phyloP scores from a whole-genome alignment of 108 stramenopile species.

The Ochromonas danica region DNA sequence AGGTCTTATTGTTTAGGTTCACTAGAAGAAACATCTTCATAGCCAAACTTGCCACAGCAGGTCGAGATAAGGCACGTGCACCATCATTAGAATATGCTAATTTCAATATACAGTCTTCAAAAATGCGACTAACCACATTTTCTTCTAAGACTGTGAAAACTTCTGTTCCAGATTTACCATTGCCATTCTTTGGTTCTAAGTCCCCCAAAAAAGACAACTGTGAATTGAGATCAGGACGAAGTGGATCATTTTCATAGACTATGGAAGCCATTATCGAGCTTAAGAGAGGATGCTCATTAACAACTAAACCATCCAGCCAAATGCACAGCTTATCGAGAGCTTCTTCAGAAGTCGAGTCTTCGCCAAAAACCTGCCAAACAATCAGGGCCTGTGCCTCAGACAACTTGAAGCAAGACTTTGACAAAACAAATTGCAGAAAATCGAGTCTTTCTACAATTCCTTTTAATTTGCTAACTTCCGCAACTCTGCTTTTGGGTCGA shows the following conservation, averaged over 20 bases:
- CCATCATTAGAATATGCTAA: neutral
- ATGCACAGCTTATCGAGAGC: neutral
- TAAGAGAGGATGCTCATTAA: neutral
- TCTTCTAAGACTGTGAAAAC: neutral
- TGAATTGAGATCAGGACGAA: neutral
- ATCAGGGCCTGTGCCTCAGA: neutral
- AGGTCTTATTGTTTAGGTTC: neutral
- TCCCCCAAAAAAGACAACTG: neutral
- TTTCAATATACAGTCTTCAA: neutral
- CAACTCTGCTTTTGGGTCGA: neutral
- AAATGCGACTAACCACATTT: neutral
- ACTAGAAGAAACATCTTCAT: constrained; percentile 21
- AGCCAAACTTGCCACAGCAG: neutral
- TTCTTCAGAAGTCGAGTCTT: neutral
- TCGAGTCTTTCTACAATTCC: neutral
- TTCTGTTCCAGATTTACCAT: neutral
- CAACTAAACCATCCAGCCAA: neutral
- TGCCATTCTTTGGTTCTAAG: neutral
- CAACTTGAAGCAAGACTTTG: neutral
- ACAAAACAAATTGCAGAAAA: constrained; percentile 11
- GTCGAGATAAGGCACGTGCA: neutral
- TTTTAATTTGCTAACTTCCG: neutral
- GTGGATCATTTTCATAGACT: neutral
- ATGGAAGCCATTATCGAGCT: neutral
- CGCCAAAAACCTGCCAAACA: constrained; percentile 8